phyloP scores from a whole-genome alignment of 768 basidiomycete species.

The Rhizopogon sp. region DNA sequence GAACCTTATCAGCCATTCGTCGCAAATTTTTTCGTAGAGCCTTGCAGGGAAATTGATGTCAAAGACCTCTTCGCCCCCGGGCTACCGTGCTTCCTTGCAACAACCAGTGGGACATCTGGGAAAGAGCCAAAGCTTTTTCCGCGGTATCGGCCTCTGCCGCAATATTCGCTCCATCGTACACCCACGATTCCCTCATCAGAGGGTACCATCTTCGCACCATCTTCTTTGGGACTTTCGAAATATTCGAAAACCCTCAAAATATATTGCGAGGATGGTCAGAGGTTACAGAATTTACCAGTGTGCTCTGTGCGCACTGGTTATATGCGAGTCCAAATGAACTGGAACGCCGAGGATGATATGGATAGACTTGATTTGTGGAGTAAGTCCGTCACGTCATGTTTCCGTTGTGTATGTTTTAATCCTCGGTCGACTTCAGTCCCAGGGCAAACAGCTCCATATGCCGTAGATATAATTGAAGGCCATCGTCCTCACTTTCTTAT shows the following conservation, averaged over 20 bases:
- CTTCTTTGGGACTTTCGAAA: not conserved
- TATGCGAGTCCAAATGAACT: not conserved
- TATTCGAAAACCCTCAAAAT: not conserved
- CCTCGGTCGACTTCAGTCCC: not conserved
- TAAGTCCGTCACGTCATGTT: not conserved
- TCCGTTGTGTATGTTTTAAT: not conserved
- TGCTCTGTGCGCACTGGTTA: not conserved
- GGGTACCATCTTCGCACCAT: not conserved
- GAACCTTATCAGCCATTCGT: constrained; percentile 12
- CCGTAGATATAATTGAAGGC: constrained; percentile 9
- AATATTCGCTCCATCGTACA: not conserved
- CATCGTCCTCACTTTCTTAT: constrained; percentile 14
- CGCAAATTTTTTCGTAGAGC: constrained; percentile 7
- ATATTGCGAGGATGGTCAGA: not conserved
- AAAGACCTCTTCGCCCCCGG: constrained; percentile 15
- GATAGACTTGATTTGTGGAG: not conserved
- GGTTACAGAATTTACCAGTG: not conserved
- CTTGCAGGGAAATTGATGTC: constrained; percentile 16
- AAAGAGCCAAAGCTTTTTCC: constrained; percentile 5
- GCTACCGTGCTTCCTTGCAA: constrained; percentile 6
- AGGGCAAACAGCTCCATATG: constrained; percentile 10
- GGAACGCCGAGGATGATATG: not conserved
- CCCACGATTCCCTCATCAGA: not conserved
- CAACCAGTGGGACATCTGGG: constrained; percentile 14
- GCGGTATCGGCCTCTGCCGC: constrained; percentile 4